Percentiles rank a stretch among this genome's conserved stretches.
Conservation (phyloP, 225 moss, liverwort and hornwort genomes). For the Sphagnum contortum region DNA sequence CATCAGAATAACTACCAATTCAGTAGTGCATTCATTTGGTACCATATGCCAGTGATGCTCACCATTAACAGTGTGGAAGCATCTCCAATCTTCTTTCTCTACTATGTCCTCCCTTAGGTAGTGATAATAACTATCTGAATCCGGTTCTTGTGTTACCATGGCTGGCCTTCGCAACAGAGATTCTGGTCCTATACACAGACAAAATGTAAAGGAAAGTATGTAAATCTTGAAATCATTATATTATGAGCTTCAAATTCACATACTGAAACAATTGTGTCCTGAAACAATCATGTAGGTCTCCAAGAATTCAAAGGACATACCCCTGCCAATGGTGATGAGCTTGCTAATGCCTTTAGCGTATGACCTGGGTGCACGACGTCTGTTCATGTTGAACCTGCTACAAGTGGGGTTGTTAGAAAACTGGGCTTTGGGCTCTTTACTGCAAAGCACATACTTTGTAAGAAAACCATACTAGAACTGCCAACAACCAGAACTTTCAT, state of each 20-base stretch:
- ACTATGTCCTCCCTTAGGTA: slow-evolving; percentile 57
- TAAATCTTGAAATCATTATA: too few relatives aligned
- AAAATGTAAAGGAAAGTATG: too few relatives aligned
- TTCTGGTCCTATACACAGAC: slow-evolving; percentile 38
- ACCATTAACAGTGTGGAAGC: slow-evolving; percentile 61
- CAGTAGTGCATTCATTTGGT: too few relatives aligned
- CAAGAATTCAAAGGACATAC: slow-evolving; percentile 13
- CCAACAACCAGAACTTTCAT: background rate
- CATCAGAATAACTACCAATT: background rate
- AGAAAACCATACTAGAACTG: too few relatives aligned
- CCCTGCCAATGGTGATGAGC: slow-evolving; percentile 66
- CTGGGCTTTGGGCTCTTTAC: too few relatives aligned
- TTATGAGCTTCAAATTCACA: background rate
- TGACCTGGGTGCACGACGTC: slow-evolving; percentile 36
- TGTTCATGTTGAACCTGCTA: slow-evolving; percentile 61
- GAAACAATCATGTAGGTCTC: background rate
- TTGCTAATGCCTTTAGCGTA: slow-evolving; percentile 48
- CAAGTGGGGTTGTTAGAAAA: background rate
- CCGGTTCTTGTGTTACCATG: slow-evolving; percentile 35
- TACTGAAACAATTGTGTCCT: background rate
- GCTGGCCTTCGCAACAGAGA: slow-evolving; percentile 47
- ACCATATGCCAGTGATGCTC: slow-evolving; percentile 2
- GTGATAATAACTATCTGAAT: slow-evolving; percentile 40
- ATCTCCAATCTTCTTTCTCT: slow-evolving; percentile 62
- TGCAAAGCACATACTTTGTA: too few relatives aligned